phyloP scores from a whole-genome alignment of 495 filamentous ascomycete genomes.

The Podospora tetraspora region DNA sequence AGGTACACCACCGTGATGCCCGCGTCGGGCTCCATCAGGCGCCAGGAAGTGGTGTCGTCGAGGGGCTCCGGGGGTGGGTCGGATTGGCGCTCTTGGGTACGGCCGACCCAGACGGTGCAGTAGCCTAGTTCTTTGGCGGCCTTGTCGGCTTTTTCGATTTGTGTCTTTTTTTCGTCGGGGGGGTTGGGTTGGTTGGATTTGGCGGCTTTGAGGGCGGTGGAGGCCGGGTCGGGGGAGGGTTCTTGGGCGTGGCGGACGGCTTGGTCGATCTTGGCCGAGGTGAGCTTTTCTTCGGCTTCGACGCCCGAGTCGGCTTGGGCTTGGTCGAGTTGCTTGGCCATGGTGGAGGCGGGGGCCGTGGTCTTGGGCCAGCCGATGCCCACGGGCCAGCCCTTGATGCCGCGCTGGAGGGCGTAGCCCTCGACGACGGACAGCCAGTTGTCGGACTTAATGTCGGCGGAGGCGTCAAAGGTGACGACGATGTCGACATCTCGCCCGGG shows the following conservation, averaged over 20 bases:
- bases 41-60: slow-evolving; percentile 58
- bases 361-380: slow-evolving; percentile 82
- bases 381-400: slow-evolving; percentile 88
- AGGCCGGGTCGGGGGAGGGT: not conserved
- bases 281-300: slow-evolving; percentile 58
- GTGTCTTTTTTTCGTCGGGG: slow-evolving; percentile 17
- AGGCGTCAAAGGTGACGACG: slow-evolving; percentile 53
- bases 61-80: slow-evolving; percentile 56
- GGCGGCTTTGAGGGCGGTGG: not conserved
- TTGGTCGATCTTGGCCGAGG: slow-evolving; percentile 53
- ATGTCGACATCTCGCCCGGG: slow-evolving; percentile 85
- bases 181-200: not conserved
- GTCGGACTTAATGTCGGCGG: slow-evolving; percentile 39
- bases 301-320: slow-evolving; percentile 56
- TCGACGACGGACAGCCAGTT: slow-evolving; percentile 91
- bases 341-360: slow-evolving; percentile 46
- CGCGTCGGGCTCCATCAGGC: slow-evolving; percentile 69
- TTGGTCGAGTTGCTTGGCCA: slow-evolving; percentile 59
- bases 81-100: slow-evolving; percentile 60
- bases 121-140: slow-evolving; percentile 64
- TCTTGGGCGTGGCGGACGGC: slow-evolving; percentile 26
- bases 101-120: slow-evolving; percentile 94
- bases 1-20: slow-evolving; percentile 90
- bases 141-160: slow-evolving; percentile 31
- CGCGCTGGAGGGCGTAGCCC: slow-evolving; percentile 82